Conservation (phyloP, 2,329 filamentous ascomycete species). For the Karstenula rhodostoma region DNA sequence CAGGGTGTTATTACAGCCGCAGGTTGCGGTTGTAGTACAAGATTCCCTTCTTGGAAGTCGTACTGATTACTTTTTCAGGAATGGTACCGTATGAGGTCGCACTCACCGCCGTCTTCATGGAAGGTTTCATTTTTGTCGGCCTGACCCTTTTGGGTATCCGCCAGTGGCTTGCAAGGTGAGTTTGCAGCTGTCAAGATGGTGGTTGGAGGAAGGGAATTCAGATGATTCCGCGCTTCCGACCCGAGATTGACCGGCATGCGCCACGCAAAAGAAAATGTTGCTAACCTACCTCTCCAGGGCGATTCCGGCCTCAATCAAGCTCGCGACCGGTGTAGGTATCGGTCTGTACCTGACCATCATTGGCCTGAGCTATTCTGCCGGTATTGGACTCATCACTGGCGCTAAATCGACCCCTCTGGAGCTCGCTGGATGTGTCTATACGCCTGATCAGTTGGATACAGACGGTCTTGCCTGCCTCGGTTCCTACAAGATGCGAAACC, state of each 20-base stretch:
- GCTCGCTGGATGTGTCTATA: constrained; percentile 73
- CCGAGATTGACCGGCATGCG: constrained; percentile 16
- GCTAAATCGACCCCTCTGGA: constrained; percentile 73
- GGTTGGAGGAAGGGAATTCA: constrained; percentile 2
- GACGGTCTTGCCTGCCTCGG: constrained; percentile 65
- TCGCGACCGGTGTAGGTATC: constrained; percentile 85
- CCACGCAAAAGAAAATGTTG: constrained; percentile 64
- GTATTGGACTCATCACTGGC: constrained; percentile 80
- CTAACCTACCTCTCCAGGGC: constrained; percentile 62
- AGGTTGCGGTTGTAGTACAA: constrained; percentile 16
- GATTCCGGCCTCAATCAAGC: constrained; percentile 84
- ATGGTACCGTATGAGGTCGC: constrained; percentile 78
- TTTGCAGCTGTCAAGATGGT: constrained; percentile 50
- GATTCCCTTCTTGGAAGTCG: constrained; percentile 10
- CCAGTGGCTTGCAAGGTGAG: constrained; percentile 66
- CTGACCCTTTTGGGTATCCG: constrained; percentile 77
- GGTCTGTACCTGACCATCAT: constrained; percentile 82
- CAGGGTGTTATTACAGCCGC: constrained; percentile 18
- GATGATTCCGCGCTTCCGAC: background rate
- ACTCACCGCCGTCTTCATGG: constrained; percentile 86
- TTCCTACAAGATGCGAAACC: constrained; percentile 79
- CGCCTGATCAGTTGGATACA: constrained; percentile 52
- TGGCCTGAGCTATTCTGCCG: constrained; percentile 79
- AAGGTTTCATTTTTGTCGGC: constrained; percentile 84
- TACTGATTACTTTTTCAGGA: constrained; percentile 31